Evolutionary conservation across 148 eudicot species (phyloP).

Genomic region (Vaccinium myrtillus): DNA sequence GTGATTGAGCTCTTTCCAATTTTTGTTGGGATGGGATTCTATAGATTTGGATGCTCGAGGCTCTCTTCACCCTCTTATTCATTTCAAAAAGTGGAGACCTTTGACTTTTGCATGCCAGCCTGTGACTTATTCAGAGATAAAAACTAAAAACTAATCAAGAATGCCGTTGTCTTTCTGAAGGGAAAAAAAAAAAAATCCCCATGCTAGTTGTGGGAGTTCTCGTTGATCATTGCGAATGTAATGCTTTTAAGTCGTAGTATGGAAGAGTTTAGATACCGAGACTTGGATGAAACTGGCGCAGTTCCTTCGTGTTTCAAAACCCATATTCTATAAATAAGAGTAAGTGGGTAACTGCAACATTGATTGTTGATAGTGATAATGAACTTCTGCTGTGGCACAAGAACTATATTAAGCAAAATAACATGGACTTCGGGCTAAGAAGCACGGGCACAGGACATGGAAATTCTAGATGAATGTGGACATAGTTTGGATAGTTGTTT

Average conservation of each 20-base stretch:
- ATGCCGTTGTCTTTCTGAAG: neutral
- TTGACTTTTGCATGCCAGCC: neutral
- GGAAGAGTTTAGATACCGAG: neutral
- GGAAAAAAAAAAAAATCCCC: neutral
- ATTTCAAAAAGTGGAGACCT: neutral
- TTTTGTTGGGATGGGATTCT: neutral
- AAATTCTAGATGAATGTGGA: too few species aligned
- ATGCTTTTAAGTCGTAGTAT: neutral
- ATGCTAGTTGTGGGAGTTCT: neutral
- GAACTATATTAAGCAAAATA: neutral
- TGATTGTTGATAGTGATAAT: neutral
- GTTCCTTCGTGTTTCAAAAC: neutral
- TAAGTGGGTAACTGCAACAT: neutral
- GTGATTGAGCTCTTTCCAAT: neutral
- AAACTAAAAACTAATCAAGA: too few species aligned
- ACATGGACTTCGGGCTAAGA: neutral
- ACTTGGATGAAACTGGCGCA: neutral
- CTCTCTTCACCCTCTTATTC: neutral
- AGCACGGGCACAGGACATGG: too few species aligned
- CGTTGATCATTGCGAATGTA: neutral
- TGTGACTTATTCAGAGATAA: too few species aligned
- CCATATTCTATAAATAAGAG: neutral
- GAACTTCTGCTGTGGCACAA: slow-evolving; percentile 3
- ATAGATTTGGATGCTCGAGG: neutral
- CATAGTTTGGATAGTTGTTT: too few species aligned